phyloP scores from a whole-genome alignment of 1,139 yeast species.

The Taphrina communis region DNA sequence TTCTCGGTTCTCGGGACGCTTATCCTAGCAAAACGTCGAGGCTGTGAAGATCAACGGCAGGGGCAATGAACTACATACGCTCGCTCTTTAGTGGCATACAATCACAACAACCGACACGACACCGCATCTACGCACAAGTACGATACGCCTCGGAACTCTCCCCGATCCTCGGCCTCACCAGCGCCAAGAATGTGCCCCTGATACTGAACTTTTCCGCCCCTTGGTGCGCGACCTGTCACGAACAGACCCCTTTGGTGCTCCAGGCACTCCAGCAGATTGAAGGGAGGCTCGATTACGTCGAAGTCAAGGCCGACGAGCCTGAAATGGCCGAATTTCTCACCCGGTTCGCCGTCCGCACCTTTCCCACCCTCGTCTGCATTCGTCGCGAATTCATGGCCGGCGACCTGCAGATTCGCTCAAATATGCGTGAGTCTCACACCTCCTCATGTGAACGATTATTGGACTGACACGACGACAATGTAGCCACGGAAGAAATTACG shows the following conservation, averaged over 20 bases:
- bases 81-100: constrained; percentile 10
- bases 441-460: not conserved
- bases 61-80: constrained; percentile 34
- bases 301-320: constrained; percentile 36
- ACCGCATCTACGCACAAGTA: constrained; percentile 34
- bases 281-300: constrained; percentile 37
- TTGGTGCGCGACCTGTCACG: constrained; percentile 32
- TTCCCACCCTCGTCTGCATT: constrained; percentile 36
- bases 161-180: constrained; percentile 29
- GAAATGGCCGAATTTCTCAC: constrained; percentile 20
- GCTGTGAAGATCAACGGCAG: too few species aligned
- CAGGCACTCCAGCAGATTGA: constrained; percentile 29
- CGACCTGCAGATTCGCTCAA: constrained; percentile 18
- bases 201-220: constrained; percentile 37
- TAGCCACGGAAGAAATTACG: constrained; percentile 11
- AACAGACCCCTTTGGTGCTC: constrained; percentile 18
- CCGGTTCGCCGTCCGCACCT: constrained; percentile 28
- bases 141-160: constrained; percentile 27
- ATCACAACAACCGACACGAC: constrained; percentile 16
- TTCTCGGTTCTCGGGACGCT: too few species aligned
- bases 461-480: not conserved
- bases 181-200: constrained; percentile 34
- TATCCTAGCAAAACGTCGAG: too few species aligned
- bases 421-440: constrained; percentile 20
- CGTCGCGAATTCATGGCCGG: constrained; percentile 35